Percentiles rank a stretch among this genome's conserved stretches.
These are phyloP conservation scores for Begonia loranthoides DNA, from an alignment of 306 rosid species.

Conservation along the genomic window DNA sequence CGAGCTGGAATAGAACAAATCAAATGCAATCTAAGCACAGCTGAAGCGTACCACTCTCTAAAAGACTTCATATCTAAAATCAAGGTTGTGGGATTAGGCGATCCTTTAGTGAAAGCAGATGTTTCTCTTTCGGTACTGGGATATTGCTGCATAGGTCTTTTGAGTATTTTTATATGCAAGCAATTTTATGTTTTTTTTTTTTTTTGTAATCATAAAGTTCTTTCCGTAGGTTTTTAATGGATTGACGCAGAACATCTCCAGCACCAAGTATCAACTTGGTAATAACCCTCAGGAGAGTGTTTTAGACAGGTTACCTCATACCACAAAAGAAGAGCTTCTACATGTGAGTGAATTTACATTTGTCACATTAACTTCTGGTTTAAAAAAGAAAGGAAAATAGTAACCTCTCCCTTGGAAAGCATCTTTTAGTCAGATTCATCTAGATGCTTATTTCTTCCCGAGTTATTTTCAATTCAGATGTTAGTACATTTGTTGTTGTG, in stretches of 20 bases:
- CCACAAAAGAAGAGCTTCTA: slow-evolving; percentile 63
- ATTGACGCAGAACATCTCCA: slow-evolving; percentile 83
- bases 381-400: too few species aligned
- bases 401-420: too few species aligned
- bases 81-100: slow-evolving; percentile 43
- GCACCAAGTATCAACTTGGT: slow-evolving; percentile 67
- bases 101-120: slow-evolving; percentile 57
- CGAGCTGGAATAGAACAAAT: slow-evolving; percentile 43
- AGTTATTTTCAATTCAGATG: slow-evolving; percentile 8
- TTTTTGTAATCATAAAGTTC: slow-evolving; percentile 20
- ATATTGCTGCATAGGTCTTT: slow-evolving; percentile 4
- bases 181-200: not conserved
- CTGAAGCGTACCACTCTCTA: slow-evolving; percentile 61
- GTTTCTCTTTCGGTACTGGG: slow-evolving; percentile 51
- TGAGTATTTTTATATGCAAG: not conserved
- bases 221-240: slow-evolving; percentile 54
- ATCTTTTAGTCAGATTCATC: slow-evolving; percentile 6
- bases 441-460: too few species aligned
- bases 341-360: slow-evolving; percentile 47
- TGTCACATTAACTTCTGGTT: too few species aligned
- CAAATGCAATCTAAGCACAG: slow-evolving; percentile 50
- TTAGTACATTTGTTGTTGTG: too few species aligned
- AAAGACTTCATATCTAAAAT: slow-evolving; percentile 60
- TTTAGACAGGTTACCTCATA: slow-evolving; percentile 59
- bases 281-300: slow-evolving; percentile 70